Conservation (phyloP, 306 rosid genomes). For the Vachellia pachyceras region DNA sequence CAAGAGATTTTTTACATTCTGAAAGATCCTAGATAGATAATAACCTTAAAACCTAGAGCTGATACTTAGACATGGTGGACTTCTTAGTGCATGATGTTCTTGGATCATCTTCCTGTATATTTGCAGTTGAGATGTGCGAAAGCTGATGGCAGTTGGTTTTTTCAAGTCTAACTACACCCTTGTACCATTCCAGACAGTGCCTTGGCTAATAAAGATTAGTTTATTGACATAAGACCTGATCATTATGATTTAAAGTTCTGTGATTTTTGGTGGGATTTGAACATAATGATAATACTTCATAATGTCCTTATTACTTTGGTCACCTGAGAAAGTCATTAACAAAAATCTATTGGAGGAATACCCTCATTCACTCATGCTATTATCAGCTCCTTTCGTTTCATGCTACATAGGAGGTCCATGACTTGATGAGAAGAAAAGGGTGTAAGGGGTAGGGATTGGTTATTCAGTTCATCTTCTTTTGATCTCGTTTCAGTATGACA, state of each 20-base stretch:
- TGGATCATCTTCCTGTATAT: neutral
- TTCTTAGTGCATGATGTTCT: neutral
- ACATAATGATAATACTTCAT: neutral
- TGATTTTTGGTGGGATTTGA: neutral
- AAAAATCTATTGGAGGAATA: neutral
- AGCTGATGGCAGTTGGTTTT: neutral
- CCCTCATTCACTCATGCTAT: neutral
- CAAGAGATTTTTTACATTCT: conserved; percentile 11
- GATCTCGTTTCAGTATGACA: neutral
- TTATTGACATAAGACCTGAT: neutral
- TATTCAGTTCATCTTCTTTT: neutral
- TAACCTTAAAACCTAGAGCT: neutral
- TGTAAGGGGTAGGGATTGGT: neutral
- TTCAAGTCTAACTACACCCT: neutral
- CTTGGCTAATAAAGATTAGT: neutral
- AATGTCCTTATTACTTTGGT: too few species aligned
- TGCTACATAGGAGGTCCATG: neutral
- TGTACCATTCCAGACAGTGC: neutral
- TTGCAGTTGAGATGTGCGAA: neutral
- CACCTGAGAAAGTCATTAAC: neutral
- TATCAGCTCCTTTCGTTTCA: neutral
- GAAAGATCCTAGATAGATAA: neutral
- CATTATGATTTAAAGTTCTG: neutral
- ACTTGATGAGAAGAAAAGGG: neutral
- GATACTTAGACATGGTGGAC: neutral